These are phyloP conservation scores for Colletotrichum sp. DNA, from an alignment of 2,329 filamentous ascomycete genomes.

Conservation along the genomic window DNA sequence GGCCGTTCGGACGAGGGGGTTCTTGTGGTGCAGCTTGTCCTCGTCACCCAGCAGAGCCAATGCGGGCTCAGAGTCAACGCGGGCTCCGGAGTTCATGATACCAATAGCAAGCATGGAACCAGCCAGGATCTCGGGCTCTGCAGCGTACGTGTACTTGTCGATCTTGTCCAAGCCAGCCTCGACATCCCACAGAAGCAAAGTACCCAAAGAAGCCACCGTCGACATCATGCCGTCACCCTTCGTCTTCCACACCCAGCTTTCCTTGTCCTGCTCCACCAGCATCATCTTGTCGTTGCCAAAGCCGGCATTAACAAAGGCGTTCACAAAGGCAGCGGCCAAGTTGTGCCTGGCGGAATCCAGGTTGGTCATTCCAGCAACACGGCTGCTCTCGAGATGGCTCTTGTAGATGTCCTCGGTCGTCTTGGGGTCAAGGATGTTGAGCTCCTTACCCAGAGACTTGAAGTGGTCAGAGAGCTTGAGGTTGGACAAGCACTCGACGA, in stretches of 20 bases:
- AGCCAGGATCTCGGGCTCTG: constrained; percentile 85
- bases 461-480: constrained; percentile 89
- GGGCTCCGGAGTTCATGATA: constrained; percentile 93
- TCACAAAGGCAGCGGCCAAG: constrained; percentile 93
- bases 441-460: constrained; percentile 90
- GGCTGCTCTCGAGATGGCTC: constrained; percentile 93
- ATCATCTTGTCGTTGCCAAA: constrained; percentile 98
- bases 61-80: constrained; percentile 87
- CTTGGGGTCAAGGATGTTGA: constrained; percentile 97
- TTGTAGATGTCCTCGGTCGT: constrained; percentile 99
- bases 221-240: constrained; percentile 98
- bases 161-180: constrained; percentile 92
- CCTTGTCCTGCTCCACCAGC: constrained; percentile 87
- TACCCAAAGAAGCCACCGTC: constrained; percentile 91
- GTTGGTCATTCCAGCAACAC: constrained; percentile 91
- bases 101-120: constrained; percentile 93
- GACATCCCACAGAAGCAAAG: constrained; percentile 91
- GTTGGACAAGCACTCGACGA: constrained; percentile 86
- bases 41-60: constrained; percentile 83
- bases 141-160: constrained; percentile 88
- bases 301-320: constrained; percentile 95
- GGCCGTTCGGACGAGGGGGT: constrained; percentile 77
- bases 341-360: constrained; percentile 96
- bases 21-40: constrained; percentile 81
- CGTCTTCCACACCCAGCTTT: constrained; percentile 98